Base-by-base conservation (phyloP, 345 rosid species). In the Euclidium syriacum region DNA sequence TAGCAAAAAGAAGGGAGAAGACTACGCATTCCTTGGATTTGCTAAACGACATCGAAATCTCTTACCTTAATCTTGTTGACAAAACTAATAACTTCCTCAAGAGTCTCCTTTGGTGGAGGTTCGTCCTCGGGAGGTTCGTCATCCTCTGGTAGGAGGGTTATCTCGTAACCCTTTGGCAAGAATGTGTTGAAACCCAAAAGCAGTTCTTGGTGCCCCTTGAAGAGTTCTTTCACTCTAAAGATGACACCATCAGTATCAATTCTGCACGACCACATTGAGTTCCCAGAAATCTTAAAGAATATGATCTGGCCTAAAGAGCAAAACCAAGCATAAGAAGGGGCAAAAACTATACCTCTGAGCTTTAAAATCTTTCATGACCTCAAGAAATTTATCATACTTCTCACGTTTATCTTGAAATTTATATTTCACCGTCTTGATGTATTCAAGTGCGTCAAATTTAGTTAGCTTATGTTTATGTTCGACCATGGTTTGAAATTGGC, bases 131-230 rank as follows among this genome's bases (percentile, higher is more conserved):
- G n/a, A n/a, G n/a, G n/a, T n/a, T 73, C 76, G 30, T 76, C 87
- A 39, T 78, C 84, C 22, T 81, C 85, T 39, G 66, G 82, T 33
- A 82, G 86, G 9, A 86, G 85, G 30, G 81, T 83, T 67, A 89
- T 86, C 76, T 86, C 86, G 69, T 68, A 83, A 35, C 91, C 91
- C 75, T 84, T 83, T 7, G 97, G 97, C 65, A 90, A 76, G 78
- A 90, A 90, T 64, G 88, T 78, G 68, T 90, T 90, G 70, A 90
- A 90, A 40, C 97, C 97, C 74, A 80, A 83, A 38, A 90, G 77
- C 43, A 90, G 70, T 52, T 84, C 86, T 42, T 77, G 68, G 51
- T 86, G 82, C 54, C 97, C 97, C 73, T 85, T 83, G 64, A 86
- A 90, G 52, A 90, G 79, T 18, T 85, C 86, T 68, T 83, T 90